Evolutionary conservation across 108 stramenopile species (phyloP).

Genomic region (Cyclotella atomus): DNA sequence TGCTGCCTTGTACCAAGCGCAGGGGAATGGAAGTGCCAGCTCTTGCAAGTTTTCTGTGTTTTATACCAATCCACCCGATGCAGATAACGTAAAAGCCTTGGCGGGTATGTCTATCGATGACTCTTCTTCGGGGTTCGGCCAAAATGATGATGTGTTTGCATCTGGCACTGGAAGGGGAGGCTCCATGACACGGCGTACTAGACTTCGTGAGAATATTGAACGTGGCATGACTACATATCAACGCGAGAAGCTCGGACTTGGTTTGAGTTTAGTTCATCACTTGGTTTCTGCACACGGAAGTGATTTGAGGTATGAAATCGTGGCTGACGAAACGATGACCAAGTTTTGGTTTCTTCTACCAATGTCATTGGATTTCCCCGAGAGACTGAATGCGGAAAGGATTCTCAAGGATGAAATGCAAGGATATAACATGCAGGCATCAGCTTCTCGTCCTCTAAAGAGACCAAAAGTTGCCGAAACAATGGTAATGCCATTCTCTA

Average conservation of each 20-base stretch:
- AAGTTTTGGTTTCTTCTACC: conserved; percentile 52
- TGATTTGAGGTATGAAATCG: conserved; percentile 48
- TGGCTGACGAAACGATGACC: conserved; percentile 37
- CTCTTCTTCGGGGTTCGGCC: neutral
- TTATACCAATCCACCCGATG: conserved; percentile 45
- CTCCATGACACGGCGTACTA: conserved; percentile 36
- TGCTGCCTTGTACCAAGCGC: conserved; percentile 12
- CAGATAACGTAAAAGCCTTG: neutral
- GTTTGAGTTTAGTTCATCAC: conserved; percentile 57
- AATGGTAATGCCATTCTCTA: neutral
- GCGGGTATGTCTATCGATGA: neutral
- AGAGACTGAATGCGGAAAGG: conserved; percentile 15
- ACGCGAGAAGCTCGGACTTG: conserved; percentile 46
- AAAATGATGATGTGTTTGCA: conserved; percentile 9
- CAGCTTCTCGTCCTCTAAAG: conserved; percentile 6
- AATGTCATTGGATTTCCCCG: conserved; percentile 44
- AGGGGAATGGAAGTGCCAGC: neutral
- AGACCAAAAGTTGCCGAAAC: conserved; percentile 16
- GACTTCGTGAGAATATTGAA: conserved; percentile 39
- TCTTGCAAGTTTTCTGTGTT: conserved; percentile 40
- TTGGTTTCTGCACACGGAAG: conserved; percentile 53
- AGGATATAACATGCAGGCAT: neutral
- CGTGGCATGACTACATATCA: conserved; percentile 44
- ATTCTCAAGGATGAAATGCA: conserved; percentile 20
- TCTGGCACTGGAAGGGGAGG: conserved; percentile 29